Percentiles rank a stretch among this genome's conserved stretches.
phyloP scores from a whole-genome alignment of 2,329 filamentous ascomycete genomes.

The Aureobasidium sp. region DNA sequence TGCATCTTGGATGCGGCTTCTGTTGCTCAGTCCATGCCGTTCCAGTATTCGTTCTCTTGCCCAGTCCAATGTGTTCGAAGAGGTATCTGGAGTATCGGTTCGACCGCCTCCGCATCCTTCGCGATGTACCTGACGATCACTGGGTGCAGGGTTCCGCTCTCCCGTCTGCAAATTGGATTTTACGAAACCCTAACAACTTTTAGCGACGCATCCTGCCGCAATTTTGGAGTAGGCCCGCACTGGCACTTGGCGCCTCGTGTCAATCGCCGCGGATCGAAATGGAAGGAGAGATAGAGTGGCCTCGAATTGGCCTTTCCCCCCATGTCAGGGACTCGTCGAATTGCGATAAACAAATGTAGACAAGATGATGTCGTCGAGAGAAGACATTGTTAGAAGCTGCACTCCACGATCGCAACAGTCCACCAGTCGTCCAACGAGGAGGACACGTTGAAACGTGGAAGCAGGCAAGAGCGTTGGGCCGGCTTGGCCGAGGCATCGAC shows the following conservation, averaged over 20 bases:
- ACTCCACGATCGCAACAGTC: neutral
- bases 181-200: slow-evolving; percentile 4
- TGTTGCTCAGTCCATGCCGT: neutral
- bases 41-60: neutral
- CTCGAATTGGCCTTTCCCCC: neutral
- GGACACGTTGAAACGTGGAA: slow-evolving; percentile 8
- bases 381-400: neutral
- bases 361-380: neutral
- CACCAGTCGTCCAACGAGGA: neutral
- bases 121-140: slow-evolving; percentile 7
- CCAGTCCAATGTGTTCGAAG: neutral
- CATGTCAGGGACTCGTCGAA: neutral
- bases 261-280: slow-evolving; percentile 1
- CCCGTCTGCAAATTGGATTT: neutral
- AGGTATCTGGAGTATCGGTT: neutral
- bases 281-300: neutral
- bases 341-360: neutral
- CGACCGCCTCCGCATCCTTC: neutral
- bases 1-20: neutral
- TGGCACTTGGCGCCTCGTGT: slow-evolving; percentile 9
- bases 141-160: neutral
- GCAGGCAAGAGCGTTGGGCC: neutral
- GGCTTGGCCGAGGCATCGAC: slow-evolving; percentile 1
- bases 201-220: slow-evolving; percentile 6
- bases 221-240: slow-evolving; percentile 7